Evolutionary conservation across 208 protist genomes (phyloP), one percentile per base, ranked within the genome.

Genomic region (Acanthamoeba lenticulata): DNA sequence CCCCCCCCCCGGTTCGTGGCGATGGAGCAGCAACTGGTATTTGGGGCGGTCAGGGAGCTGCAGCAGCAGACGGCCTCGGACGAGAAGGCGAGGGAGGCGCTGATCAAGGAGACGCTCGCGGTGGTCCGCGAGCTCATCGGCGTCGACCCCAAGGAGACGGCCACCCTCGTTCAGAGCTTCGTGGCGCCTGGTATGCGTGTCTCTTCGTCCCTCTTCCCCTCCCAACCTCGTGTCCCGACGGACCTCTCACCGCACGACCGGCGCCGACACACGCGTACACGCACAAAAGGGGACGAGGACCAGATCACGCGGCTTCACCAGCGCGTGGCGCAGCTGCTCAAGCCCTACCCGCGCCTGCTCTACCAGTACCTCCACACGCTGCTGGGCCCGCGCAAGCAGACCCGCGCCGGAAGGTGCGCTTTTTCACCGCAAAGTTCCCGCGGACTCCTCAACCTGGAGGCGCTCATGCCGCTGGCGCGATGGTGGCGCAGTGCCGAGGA

Each of bases 311-410:
- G 47, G 5, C 13, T 90, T 15, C 83, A 90, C 24, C 52, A 90
- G 47, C 40, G 65, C 2, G 83, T 65, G 83, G 29, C 55, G 7
- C 19, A 15, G 13, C 36, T 90, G 29, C 83, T 90, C 45, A 40
- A 65, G 38, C 32, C 83, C 21, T 69, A 90, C 83, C 83, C 83
- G 15, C 52, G 55, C 2, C 83, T 90, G 47, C 83, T 69, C 36
- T 69, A 44, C 55, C 83, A 90, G 29, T 90, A 90, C 34, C 49
- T 90, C 47, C 83, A 69, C 40, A 69, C 83, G 45, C n/a, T 90
- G 55, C 34, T 90, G n/a, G 45, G 52, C 27, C 83, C 83, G 19
- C 83, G 55, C 40, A 90, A 88, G 38, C 27, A 44, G 40, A 60
- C 47, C 3, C 5, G 52, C 2, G 52, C 19, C 52, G 65, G 38